These are phyloP conservation scores for Malus asiatica DNA, from an alignment of 306 rosid species.

Conservation along the genomic window DNA sequence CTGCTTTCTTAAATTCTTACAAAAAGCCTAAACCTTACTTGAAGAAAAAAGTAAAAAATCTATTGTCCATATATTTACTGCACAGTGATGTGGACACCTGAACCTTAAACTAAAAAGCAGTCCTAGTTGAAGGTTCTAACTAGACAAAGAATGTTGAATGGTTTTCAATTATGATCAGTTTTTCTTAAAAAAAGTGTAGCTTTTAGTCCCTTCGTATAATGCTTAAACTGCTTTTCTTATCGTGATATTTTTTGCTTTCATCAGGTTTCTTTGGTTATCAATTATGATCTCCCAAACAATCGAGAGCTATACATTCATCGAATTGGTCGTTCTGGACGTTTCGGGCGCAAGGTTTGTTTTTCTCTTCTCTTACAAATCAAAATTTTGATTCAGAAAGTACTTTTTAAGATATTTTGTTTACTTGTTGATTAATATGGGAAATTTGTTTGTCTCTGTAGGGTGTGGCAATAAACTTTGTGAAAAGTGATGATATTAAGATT, in stretches of 20 bases:
- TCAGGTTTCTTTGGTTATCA: slow-evolving; percentile 90
- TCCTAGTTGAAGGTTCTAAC: too few species aligned
- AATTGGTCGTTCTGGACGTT: slow-evolving; percentile 97
- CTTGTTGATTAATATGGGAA: neutral
- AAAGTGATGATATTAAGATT: slow-evolving; percentile 92
- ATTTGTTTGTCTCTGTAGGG: slow-evolving; percentile 49
- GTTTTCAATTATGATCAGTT: too few species aligned
- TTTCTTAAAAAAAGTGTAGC: too few species aligned
- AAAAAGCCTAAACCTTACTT: too few species aligned
- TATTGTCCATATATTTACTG: too few species aligned
- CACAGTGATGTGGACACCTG: too few species aligned
- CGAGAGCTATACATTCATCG: slow-evolving; percentile 98
- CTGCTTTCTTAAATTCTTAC: too few species aligned
- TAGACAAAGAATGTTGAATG: too few species aligned
- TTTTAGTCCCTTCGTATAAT: neutral
- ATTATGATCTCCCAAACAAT: slow-evolving; percentile 95
- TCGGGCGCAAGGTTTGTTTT: slow-evolving; percentile 86
- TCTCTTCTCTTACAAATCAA: neutral
- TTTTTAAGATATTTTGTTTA: neutral
- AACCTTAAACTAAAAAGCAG: too few species aligned
- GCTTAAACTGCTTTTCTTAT: neutral
- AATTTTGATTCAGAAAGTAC: neutral
- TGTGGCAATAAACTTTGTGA: slow-evolving; percentile 96
- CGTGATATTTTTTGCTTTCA: neutral
- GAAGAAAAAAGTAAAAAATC: too few species aligned